Base-by-base conservation (phyloP, 2,329 filamentous ascomycete species). In the Xylariaceae sp. region DNA sequence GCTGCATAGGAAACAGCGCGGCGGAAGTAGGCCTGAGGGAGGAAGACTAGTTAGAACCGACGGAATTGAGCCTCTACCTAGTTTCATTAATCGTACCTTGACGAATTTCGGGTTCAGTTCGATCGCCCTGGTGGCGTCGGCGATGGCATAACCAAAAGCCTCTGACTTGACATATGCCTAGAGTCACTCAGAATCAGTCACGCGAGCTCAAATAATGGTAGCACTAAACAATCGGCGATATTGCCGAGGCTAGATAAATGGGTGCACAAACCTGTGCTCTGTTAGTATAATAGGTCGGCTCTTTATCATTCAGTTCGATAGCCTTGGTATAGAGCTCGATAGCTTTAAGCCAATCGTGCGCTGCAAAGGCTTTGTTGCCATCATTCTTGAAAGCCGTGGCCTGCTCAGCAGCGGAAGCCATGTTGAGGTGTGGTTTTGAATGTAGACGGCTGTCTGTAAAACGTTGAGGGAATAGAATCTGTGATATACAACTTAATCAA, bases 151-250 rank as follows among this genome's bases (percentile, higher is more conserved):
- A 34, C 95, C 95, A 73, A 93, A 98, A 17, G 94, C 87, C 76
- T 99, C 95, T 34, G 94, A 88, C 79, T 97, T 98, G 75, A 99
- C 94, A 74, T 99, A 84, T 63, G 91, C 91, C 92, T 96, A 69
- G 17, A 53, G 23, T 19, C 49, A 49, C 21, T 26, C 45, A 11
- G 12, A 44, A 71, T 83, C 60, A 82, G 80, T 79, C 76, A 81
- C 74, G 73, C 75, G 75, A 78, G 69, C 71, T 51, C 33, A 11
- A 40, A 8, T 29, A 16, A 41, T 3, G 4, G 6, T 26, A 36
- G 14, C 24, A 43, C 29, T 7, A 8, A 28, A 24, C 3, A 4
- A 34, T 16, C 5, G 43, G 23, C 12, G 71, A 43, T 39, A 45
- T 39, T 48, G 61, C 9, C 14, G 12, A 21, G 45, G 28, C 39